Conservation (phyloP, 2,329 filamentous ascomycete species). For the Trichoderma guizhouense region DNA sequence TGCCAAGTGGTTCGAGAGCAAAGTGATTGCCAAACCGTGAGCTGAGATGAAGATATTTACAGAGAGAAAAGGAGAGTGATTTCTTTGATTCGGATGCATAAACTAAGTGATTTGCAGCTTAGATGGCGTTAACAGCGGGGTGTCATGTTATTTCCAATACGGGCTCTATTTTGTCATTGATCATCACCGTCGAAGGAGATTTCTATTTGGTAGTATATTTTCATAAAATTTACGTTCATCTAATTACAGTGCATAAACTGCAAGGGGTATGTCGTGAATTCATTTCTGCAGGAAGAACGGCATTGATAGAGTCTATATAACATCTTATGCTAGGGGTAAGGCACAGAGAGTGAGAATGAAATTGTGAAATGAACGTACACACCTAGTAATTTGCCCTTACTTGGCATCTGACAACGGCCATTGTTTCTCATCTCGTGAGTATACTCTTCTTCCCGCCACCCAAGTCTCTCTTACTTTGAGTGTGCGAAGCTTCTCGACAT, state of each 20-base stretch:
- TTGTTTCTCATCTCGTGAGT: slow-evolving; percentile 22
- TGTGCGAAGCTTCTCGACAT: slow-evolving; percentile 50
- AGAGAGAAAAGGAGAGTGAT: neutral
- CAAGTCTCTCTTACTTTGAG: slow-evolving; percentile 64
- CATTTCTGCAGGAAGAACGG: neutral
- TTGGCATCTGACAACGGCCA: neutral
- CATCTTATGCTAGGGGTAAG: neutral
- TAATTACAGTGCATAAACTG: neutral
- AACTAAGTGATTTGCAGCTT: neutral
- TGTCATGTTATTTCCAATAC: neutral
- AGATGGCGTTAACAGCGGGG: slow-evolving; percentile 13
- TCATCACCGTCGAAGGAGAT: neutral
- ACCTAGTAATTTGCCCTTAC: neutral
- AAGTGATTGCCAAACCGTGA: slow-evolving; percentile 35
- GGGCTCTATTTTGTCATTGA: neutral
- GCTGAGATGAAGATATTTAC: neutral
- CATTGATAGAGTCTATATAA: neutral
- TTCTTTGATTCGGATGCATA: neutral
- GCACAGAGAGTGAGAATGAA: neutral
- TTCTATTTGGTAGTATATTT: neutral
- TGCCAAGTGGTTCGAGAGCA: slow-evolving; percentile 53
- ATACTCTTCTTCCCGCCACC: slow-evolving; percentile 57
- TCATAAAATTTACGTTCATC: neutral
- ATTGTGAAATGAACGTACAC: neutral
- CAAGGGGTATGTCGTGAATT: neutral